phyloP scores from a whole-genome alignment of 2,329 filamentous ascomycete species.

The Aspergillus transmontanensis region DNA sequence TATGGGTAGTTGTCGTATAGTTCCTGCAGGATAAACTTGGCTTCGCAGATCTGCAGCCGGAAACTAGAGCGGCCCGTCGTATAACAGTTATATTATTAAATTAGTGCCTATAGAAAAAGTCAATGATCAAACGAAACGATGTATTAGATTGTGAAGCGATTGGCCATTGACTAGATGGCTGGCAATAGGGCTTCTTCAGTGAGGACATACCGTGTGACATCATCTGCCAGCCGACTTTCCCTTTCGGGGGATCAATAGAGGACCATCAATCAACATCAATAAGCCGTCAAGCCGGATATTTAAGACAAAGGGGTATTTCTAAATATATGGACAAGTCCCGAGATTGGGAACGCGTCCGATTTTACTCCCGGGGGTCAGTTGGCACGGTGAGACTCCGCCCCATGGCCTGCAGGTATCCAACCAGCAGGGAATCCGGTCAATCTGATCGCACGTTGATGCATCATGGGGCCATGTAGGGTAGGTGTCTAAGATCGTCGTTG shows the following conservation, averaged over 20 bases:
- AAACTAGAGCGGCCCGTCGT: background rate
- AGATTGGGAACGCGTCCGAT: background rate
- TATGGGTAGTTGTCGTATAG: background rate
- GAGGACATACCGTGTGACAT: constrained; percentile 3
- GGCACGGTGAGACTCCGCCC: background rate
- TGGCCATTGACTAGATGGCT: background rate
- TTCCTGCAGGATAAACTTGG: background rate
- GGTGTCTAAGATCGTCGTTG: background rate
- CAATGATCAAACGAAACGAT: background rate
- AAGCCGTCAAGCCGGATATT: background rate
- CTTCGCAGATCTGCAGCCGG: background rate
- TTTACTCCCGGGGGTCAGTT: background rate
- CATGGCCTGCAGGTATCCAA: background rate
- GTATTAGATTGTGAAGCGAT: background rate
- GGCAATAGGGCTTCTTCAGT: background rate
- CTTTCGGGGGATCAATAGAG: constrained; percentile 31
- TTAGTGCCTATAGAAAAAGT: background rate
- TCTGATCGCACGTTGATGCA: background rate
- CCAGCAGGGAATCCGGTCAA: background rate
- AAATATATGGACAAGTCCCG: constrained; percentile 10
- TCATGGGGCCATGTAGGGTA: background rate
- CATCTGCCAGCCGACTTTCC: constrained; percentile 13
- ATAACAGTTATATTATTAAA: background rate
- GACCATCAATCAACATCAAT: background rate
- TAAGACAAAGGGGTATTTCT: background rate